Evolutionary conservation across 2,329 filamentous ascomycete genomes (phyloP), one percentile per base, ranked within the genome.

Genomic region (Talaromyces marneffei): DNA sequence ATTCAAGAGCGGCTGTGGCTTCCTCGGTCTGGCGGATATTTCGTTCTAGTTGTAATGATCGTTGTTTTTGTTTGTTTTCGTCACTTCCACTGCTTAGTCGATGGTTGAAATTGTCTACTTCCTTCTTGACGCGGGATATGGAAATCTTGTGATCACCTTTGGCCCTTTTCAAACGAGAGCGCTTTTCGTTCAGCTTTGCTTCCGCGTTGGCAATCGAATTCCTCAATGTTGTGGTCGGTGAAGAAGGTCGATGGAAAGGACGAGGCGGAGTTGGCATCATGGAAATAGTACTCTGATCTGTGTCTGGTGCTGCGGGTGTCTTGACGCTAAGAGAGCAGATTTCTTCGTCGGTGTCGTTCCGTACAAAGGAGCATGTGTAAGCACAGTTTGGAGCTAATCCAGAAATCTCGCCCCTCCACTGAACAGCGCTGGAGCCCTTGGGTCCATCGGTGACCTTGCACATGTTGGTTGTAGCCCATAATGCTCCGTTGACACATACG

Each of bases 21-120:
- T 87, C 85, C 66, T 87, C 85, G 4, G 85, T 85, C 71, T 87
- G 85, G 60, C 80, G 80, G 65, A 86, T 85, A 65, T 82, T 85
- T 66, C 86, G 83, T 65, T 82, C 83, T 63, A 87, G 78, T 67
- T 88, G 85, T 64, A 84, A 75, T 39, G 83, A 81, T 64, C 85
- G 82, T 68, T 86, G 84, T 65, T 82, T 82, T 71, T 86, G 84
- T 64, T 83, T 79, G 66, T 86, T 85, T 68, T 87, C 85, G 66
- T 82, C 82, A 57, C 82, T 83, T 65, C 82, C 82, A 60, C 83
- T 82, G 29, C 83, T 82, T 33, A 87, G 78, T 64, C 85, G 83
- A 65, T 79, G 77, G 65, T 78, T 82, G 62, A 83, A 79, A 62
- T 78, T 80, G 64, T 87, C 85, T 64, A 87, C 79, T 71, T 88